Evolutionary conservation across 345 rosid species (phyloP).

Genomic region (Eucalyptus camaldulensis): DNA sequence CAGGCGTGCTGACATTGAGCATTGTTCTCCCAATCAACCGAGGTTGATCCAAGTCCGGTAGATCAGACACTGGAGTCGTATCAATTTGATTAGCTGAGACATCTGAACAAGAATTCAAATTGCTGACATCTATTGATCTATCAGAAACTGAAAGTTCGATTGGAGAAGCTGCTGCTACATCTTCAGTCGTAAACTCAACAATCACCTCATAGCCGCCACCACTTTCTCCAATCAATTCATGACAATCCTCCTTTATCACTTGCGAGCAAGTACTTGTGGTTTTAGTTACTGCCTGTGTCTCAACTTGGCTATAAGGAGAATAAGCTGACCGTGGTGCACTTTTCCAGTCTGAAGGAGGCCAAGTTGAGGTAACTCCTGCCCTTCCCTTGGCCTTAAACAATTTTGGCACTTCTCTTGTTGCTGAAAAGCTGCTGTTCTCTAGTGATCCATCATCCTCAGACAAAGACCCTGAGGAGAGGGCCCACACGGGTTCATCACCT

Average conservation of each 20-base stretch:
- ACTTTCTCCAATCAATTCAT: neutral
- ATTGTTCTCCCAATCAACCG: constrained; percentile 32
- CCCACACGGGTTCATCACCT: constrained; percentile 55
- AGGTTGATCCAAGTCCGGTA: constrained; percentile 1
- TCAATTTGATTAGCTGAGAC: constrained; percentile 3
- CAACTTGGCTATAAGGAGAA: constrained; percentile 11
- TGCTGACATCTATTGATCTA: neutral
- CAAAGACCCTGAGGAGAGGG: constrained; percentile 15
- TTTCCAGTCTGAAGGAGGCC: constrained; percentile 71
- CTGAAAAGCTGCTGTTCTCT: neutral
- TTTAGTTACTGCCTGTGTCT: constrained; percentile 3
- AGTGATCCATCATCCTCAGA: neutral
- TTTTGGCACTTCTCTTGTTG: neutral
- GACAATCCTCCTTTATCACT: constrained; percentile 3
- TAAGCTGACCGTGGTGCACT: constrained; percentile 30
- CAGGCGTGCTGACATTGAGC: constrained; percentile 30
- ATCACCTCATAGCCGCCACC: constrained; percentile 4
- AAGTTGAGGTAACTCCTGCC: constrained; percentile 26
- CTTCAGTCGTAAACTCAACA: constrained; percentile 21
- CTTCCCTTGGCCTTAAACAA: constrained; percentile 17
- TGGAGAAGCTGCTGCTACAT: neutral
- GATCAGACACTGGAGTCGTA: constrained; percentile 5
- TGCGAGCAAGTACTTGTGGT: constrained; percentile 1
- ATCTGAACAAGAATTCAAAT: neutral
- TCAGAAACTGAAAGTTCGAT: neutral